phyloP scores from a whole-genome alignment of 2,329 filamentous ascomycete genomes.

The Biscogniauxia marginata region DNA sequence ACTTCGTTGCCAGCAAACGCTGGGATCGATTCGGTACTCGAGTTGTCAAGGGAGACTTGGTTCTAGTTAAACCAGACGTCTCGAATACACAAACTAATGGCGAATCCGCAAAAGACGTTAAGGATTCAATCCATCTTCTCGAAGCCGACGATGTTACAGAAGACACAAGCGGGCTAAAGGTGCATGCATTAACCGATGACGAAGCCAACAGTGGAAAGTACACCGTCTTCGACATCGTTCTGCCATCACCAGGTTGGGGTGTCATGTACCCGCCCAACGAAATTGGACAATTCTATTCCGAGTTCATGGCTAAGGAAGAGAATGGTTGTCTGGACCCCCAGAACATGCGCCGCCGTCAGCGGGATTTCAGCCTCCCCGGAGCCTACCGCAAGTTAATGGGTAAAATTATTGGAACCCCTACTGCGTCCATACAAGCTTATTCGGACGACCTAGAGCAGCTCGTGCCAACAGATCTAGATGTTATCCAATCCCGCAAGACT shows the following conservation, averaged over 20 bases:
- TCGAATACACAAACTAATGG: slow-evolving; percentile 35
- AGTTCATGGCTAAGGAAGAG: slow-evolving; percentile 78
- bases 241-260: slow-evolving; percentile 91
- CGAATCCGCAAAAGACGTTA: slow-evolving; percentile 62
- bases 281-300: slow-evolving; percentile 78
- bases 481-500: slow-evolving; percentile 48
- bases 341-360: slow-evolving; percentile 81
- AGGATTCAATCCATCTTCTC: slow-evolving; percentile 60
- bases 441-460: slow-evolving; percentile 74
- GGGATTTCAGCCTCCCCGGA: slow-evolving; percentile 85
- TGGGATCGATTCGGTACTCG: slow-evolving; percentile 72
- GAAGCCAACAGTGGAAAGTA: slow-evolving; percentile 77
- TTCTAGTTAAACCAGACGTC: slow-evolving; percentile 51
- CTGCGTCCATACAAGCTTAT: slow-evolving; percentile 70
- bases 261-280: slow-evolving; percentile 82
- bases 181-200: slow-evolving; percentile 70
- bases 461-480: slow-evolving; percentile 82
- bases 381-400: slow-evolving; percentile 84
- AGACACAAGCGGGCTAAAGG: slow-evolving; percentile 49
- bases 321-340: slow-evolving; percentile 80
- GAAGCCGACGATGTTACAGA: slow-evolving; percentile 54
- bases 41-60: slow-evolving; percentile 82
- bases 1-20: slow-evolving; percentile 75
- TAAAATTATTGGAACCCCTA: slow-evolving; percentile 62
- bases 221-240: slow-evolving; percentile 81